These are phyloP conservation scores for Boletus mariae DNA, from an alignment of 1,284 basidiomycete species.

Conservation along the genomic window DNA sequence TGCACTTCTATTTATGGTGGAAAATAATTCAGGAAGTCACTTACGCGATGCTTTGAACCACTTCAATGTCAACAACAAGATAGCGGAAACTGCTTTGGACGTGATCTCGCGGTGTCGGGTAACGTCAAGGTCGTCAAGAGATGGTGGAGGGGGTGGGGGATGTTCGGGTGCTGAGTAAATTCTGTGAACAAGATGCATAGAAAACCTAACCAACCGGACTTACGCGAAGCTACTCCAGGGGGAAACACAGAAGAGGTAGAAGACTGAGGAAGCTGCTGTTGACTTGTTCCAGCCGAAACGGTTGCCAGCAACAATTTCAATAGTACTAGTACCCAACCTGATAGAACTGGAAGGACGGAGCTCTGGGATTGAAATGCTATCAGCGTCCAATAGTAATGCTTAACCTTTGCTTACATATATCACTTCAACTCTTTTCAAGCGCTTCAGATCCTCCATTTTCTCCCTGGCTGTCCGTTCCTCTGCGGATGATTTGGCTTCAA, in stretches of 20 bases:
- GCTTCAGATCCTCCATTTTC: conserved; percentile 73
- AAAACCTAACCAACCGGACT: conserved; percentile 26
- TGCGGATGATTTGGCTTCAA: conserved; percentile 46
- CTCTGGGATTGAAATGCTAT: conserved; percentile 41
- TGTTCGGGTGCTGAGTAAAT: conserved; percentile 53
- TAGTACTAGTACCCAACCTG: conserved; percentile 85
- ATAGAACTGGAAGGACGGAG: conserved; percentile 76
- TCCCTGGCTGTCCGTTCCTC: conserved; percentile 68
- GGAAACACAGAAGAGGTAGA: conserved; percentile 65
- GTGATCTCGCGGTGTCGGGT: conserved; percentile 96
- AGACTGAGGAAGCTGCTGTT: conserved; percentile 53
- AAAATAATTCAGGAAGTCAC: conserved; percentile 30
- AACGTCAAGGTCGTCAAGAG: conserved; percentile 93
- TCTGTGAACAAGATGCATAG: conserved; percentile 4
- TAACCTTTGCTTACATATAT: conserved; percentile 69
- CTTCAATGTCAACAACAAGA: conserved; percentile 85
- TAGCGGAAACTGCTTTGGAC: conserved; percentile 95
- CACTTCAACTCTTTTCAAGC: conserved; percentile 82
- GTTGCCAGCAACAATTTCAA: conserved; percentile 87
- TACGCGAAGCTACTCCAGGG: conserved; percentile 66
- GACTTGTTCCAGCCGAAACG: conserved; percentile 71
- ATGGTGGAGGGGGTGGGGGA: conserved; percentile 65
- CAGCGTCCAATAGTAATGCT: not conserved
- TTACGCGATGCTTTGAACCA: conserved; percentile 98
- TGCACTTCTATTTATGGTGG: conserved; percentile 4